A percentile compares a stretch with the other conserved stretches of the same genome.
Evolutionary conservation across 2,329 filamentous ascomycete species (phyloP).

Genomic region (Colletotrichum acutatum): DNA sequence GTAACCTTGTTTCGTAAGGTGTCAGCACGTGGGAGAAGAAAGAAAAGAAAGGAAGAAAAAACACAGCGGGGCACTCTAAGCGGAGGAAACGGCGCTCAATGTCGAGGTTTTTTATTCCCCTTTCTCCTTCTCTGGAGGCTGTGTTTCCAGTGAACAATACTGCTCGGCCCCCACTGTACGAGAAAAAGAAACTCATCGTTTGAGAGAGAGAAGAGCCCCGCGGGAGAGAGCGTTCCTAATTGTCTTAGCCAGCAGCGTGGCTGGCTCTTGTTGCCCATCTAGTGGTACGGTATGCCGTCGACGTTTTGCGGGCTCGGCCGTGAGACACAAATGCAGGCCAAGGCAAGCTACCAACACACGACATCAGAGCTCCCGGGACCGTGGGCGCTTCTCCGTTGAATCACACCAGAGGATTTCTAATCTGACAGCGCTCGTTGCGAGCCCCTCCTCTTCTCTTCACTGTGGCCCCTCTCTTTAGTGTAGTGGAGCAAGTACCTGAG

Average conservation of each 20-base stretch:
- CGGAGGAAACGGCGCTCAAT: neutral
- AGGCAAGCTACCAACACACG: slow-evolving; percentile 13
- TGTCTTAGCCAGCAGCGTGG: neutral
- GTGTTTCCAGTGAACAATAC: neutral
- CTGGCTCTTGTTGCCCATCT: neutral
- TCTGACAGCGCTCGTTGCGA: neutral
- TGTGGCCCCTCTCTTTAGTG: neutral
- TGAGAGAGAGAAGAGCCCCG: neutral
- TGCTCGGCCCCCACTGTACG: neutral
- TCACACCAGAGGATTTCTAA: slow-evolving; percentile 16
- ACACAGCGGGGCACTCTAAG: neutral
- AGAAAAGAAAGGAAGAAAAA: neutral
- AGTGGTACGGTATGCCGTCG: neutral
- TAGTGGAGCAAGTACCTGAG: neutral
- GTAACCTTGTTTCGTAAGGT: slow-evolving; percentile 6
- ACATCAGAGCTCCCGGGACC: slow-evolving; percentile 20
- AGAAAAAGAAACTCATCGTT: neutral
- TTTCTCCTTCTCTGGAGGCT: neutral
- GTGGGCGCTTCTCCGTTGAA: slow-evolving; percentile 19
- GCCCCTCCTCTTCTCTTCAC: neutral
- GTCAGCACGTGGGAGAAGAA: neutral
- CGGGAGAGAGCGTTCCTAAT: neutral
- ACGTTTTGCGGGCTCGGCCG: slow-evolving; percentile 1
- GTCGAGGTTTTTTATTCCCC: neutral
- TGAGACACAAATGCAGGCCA: slow-evolving; percentile 30